phyloP scores from a whole-genome alignment of 1,139 yeast genomes.

The Geotrichum australiense region DNA sequence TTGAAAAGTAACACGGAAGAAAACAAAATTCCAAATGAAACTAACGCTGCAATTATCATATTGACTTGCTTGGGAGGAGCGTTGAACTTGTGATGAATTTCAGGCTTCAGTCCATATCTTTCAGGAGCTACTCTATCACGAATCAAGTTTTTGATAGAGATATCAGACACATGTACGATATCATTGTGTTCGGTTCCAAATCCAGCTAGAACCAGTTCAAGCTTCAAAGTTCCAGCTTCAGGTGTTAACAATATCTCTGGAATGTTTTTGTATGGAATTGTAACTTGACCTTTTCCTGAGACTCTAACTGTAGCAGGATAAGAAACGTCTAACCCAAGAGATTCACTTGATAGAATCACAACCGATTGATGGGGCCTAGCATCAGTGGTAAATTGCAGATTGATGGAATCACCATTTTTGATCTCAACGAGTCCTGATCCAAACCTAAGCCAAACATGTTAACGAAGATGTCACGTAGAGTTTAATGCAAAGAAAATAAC shows the following conservation, averaged over 20 bases:
- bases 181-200: conserved; percentile 15
- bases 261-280: conserved; percentile 27
- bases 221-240: conserved; percentile 15
- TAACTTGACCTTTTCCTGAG: conserved; percentile 27
- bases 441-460: conserved; percentile 17
- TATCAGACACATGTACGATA: neutral
- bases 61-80: conserved; percentile 47
- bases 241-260: conserved; percentile 25
- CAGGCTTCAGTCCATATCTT: conserved; percentile 38
- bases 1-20: conserved; percentile 33
- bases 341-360: conserved; percentile 24
- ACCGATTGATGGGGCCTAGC: conserved; percentile 29
- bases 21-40: conserved; percentile 52
- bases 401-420: conserved; percentile 17
- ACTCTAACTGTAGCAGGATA: conserved; percentile 26
- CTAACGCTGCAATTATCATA: conserved; percentile 34
- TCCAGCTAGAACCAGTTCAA: conserved; percentile 15
- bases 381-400: conserved; percentile 24
- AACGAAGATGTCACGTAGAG: conserved; percentile 4
- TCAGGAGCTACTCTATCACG: conserved; percentile 15
- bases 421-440: conserved; percentile 17
- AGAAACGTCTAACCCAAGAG: conserved; percentile 24
- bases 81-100: conserved; percentile 64
- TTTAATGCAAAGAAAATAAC: neutral
- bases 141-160: neutral